Conservation (phyloP, 495 filamentous ascomycete genomes). For the Podospora pseudoanserina region DNA sequence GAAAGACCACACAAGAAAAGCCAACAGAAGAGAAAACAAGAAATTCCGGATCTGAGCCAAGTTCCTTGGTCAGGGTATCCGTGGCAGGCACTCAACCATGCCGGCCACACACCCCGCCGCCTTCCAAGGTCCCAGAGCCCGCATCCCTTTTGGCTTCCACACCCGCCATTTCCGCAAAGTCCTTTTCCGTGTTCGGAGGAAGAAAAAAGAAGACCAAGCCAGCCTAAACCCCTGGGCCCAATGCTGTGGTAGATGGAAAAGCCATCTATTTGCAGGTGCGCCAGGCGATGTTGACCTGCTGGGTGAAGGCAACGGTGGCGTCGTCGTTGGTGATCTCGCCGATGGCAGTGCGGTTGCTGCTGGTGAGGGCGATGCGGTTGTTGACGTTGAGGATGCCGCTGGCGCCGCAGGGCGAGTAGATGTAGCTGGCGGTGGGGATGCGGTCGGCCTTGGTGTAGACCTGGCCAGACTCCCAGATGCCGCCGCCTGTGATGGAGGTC, state of each 20-base stretch:
- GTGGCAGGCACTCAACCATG: slow-evolving; percentile 16
- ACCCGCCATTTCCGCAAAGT: slow-evolving; percentile 16
- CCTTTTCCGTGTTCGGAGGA: slow-evolving; percentile 5
- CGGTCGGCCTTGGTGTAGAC: slow-evolving; percentile 57
- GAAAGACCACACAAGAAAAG: slow-evolving; percentile 2
- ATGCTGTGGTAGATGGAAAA: slow-evolving; percentile 8
- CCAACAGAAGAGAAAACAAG: slow-evolving; percentile 4
- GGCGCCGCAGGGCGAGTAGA: slow-evolving; percentile 56
- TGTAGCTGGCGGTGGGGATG: slow-evolving; percentile 49
- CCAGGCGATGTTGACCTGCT: slow-evolving; percentile 54
- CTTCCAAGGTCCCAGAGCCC: slow-evolving; percentile 10
- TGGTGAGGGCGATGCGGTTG: slow-evolving; percentile 54
- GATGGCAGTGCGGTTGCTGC: slow-evolving; percentile 39
- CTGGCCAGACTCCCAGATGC: slow-evolving; percentile 44
- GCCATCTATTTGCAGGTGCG: slow-evolving; percentile 38
- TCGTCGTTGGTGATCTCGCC: slow-evolving; percentile 55
- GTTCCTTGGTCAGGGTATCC: not conserved
- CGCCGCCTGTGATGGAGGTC: slow-evolving; percentile 47
- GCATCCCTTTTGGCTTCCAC: slow-evolving; percentile 18
- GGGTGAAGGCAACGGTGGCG: slow-evolving; percentile 53
- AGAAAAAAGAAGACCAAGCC: slow-evolving; percentile 9
- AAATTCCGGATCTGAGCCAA: slow-evolving; percentile 3
- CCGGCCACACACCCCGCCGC: slow-evolving; percentile 9
- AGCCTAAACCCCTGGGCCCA: slow-evolving; percentile 1
- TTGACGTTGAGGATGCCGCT: slow-evolving; percentile 57